Evolutionary conservation across 805 yeast genomes (phyloP), one percentile per base, ranked within the genome.

Genomic region (Zygosaccharomyces bisporus): DNA sequence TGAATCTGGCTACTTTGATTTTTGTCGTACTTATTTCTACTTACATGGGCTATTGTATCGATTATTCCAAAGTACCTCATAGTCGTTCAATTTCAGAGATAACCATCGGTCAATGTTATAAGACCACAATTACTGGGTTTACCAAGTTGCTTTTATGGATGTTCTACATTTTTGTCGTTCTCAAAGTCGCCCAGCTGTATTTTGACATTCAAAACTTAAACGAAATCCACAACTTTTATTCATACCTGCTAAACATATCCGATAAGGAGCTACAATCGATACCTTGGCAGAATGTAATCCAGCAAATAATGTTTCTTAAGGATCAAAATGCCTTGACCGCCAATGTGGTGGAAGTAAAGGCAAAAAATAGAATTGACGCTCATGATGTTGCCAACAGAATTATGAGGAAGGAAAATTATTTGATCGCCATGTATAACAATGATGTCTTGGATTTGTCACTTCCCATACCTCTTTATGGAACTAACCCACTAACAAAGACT

Each of bases 371-470:
- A 51, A 73, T 93, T 42, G 91, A 86, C 57, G 95, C 98, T 3
- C 96, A 90, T 63, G 93, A 84, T 56, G 86, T 93, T 41, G 98
- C 97, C 10, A 95, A 93, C 60, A 72, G 99, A 46, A 85, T 93
- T 45, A 90, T 93, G 99, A 73, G 99, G 48, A 86, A 82, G 53
- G 99, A 93, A 49, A 93, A 93, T 60, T 93, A 90, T 63, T 74
- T 89, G 73, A 88, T 93, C 59, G 96, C 97, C 1, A 66, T 93
- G 53, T 81, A 86, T 56, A 90, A 88, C 64, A 86, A 81, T 53
- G 79, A 85, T 46, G 69, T 91, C 1, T 66, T 91, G 34, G 84
- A 85, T 56, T 67, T 86, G 18, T 73, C 84, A 0, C 60, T 88
- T 13, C 79, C 82, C 1, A 50, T 79, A 3, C 80, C 82, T 0